phyloP scores from a whole-genome alignment of 2,329 filamentous ascomycete genomes.

The Monilinia vaccinii-corymbosi region DNA sequence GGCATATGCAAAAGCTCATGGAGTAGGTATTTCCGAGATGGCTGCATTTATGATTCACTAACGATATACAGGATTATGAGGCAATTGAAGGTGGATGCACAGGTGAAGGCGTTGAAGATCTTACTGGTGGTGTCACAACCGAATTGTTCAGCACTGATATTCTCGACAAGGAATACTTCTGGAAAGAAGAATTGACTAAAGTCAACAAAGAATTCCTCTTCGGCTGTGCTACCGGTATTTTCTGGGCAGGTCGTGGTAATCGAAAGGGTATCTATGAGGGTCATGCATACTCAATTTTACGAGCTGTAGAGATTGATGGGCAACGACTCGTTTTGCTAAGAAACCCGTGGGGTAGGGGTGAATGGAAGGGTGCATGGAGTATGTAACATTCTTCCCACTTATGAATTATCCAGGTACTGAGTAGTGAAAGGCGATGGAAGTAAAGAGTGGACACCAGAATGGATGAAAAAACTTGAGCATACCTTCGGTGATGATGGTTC shows the following conservation, averaged over 20 bases:
- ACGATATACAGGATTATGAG: slow-evolving; percentile 47
- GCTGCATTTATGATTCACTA: neutral
- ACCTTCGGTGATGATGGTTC: slow-evolving; percentile 53
- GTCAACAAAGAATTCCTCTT: slow-evolving; percentile 77
- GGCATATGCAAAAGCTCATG: slow-evolving; percentile 77
- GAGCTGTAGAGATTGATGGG: slow-evolving; percentile 43
- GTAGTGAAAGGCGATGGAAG: slow-evolving; percentile 37
- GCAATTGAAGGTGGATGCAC: slow-evolving; percentile 63
- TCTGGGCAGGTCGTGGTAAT: slow-evolving; percentile 29
- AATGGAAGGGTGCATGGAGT: slow-evolving; percentile 50
- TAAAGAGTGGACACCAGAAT: slow-evolving; percentile 53
- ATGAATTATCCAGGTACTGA: slow-evolving; percentile 1
- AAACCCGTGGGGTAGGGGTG: slow-evolving; percentile 52
- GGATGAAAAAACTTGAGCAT: slow-evolving; percentile 47
- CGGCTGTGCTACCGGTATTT: slow-evolving; percentile 46
- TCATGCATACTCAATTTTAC: slow-evolving; percentile 51
- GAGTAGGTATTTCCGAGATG: neutral
- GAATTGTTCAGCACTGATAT: slow-evolving; percentile 62
- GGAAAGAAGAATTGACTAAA: slow-evolving; percentile 69
- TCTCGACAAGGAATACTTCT: slow-evolving; percentile 71
- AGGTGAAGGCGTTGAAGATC: slow-evolving; percentile 48
- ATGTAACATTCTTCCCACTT: neutral
- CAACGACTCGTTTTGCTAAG: slow-evolving; percentile 42
- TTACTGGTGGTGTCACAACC: slow-evolving; percentile 61
- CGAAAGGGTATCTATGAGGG: slow-evolving; percentile 48